Percentiles rank a stretch among this genome's conserved stretches.
phyloP scores from a whole-genome alignment of 2,329 filamentous ascomycete genomes.

The Botrytis medusae region DNA sequence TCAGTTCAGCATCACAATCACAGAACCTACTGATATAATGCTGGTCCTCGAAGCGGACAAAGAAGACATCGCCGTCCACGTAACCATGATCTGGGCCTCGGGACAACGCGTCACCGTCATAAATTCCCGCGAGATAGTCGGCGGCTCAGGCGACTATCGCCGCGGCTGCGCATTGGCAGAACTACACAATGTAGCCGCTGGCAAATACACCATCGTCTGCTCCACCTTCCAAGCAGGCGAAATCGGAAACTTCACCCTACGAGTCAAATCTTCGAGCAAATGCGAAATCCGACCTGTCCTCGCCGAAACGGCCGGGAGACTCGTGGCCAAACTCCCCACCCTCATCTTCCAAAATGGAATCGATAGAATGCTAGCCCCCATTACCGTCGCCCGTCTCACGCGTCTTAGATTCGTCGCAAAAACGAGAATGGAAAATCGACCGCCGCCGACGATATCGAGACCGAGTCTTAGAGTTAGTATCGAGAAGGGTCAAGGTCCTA shows the following conservation, averaged over 20 bases:
- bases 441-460: conserved; percentile 27
- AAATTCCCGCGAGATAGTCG: conserved; percentile 73
- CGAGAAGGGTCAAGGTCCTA: conserved; percentile 69
- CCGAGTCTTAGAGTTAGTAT: conserved; percentile 68
- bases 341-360: conserved; percentile 51
- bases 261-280: conserved; percentile 64
- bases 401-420: conserved; percentile 31
- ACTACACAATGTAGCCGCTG: conserved; percentile 58
- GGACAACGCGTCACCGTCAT: conserved; percentile 71
- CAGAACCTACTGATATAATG: conserved; percentile 59
- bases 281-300: conserved; percentile 61
- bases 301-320: conserved; percentile 71
- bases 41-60: conserved; percentile 70
- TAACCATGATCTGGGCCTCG: conserved; percentile 78
- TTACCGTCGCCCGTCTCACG: conserved; percentile 32
- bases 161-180: conserved; percentile 74
- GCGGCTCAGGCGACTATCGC: conserved; percentile 85
- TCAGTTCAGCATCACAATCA: conserved; percentile 70
- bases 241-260: conserved; percentile 70
- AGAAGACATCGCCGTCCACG: conserved; percentile 72
- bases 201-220: conserved; percentile 83
- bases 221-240: conserved; percentile 87
- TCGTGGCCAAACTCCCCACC: conserved; percentile 59
- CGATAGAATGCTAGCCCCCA: conserved; percentile 48
- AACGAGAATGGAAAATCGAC: conserved; percentile 33